Evolutionary conservation across 352 stramenopile species (phyloP).

Genomic region (Phytophthora cryptogea): DNA sequence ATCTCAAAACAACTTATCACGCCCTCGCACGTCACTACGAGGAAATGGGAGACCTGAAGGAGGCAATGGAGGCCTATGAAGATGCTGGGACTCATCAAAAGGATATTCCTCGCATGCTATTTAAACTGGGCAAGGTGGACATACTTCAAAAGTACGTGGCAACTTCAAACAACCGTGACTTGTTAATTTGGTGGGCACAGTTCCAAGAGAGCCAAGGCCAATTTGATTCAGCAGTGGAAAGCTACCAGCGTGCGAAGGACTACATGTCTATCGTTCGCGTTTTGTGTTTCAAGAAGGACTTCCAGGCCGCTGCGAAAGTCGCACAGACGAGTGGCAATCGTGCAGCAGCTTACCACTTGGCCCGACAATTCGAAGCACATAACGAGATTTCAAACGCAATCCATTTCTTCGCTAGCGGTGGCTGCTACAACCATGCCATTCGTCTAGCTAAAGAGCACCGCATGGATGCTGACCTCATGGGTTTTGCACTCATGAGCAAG

Average conservation of each 20-base stretch:
- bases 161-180: constrained; percentile 82
- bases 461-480: constrained; percentile 92
- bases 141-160: constrained; percentile 92
- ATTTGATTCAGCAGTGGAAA: constrained; percentile 87
- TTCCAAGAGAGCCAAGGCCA: constrained; percentile 92
- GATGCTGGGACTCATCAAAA: constrained; percentile 86
- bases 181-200: constrained; percentile 94
- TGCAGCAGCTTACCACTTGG: constrained; percentile 85
- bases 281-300: constrained; percentile 91
- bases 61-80: constrained; percentile 93
- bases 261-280: constrained; percentile 92
- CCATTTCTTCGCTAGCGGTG: constrained; percentile 88
- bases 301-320: constrained; percentile 82
- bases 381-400: constrained; percentile 89
- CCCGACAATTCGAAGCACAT: constrained; percentile 83
- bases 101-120: constrained; percentile 94
- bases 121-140: constrained; percentile 86
- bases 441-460: constrained; percentile 89
- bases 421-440: constrained; percentile 95
- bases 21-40: constrained; percentile 91
- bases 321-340: constrained; percentile 80
- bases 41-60: constrained; percentile 82
- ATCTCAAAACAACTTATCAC: constrained; percentile 92
- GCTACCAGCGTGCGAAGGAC: constrained; percentile 89
- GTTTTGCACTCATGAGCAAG: constrained; percentile 90